Evolutionary conservation across 371 early-diverging fungal species (phyloP).

Genomic region (Smittium mucronatum): DNA sequence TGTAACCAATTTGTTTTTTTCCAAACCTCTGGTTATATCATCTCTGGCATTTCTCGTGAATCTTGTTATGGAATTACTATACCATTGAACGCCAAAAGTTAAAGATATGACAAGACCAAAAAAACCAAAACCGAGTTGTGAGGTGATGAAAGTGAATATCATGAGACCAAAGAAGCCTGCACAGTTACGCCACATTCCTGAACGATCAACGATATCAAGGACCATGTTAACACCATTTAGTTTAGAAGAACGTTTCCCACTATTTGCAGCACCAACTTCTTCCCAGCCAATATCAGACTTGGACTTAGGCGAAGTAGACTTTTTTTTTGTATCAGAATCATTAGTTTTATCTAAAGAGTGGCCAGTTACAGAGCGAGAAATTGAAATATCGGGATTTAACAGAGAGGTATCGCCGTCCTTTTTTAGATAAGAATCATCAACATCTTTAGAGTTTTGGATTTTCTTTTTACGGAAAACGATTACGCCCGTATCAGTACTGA

Average conservation of each 20-base stretch:
- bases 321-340: too few relatives aligned
- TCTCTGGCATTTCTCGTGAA: slow-evolving; percentile 48
- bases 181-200: slow-evolving; percentile 39
- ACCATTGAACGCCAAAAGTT: slow-evolving; percentile 47
- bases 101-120: slow-evolving; percentile 32
- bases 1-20: slow-evolving; percentile 21
- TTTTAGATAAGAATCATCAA: too few relatives aligned
- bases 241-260: slow-evolving; percentile 24
- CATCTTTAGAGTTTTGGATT: too few relatives aligned
- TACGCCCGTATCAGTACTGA: too few relatives aligned
- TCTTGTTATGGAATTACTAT: slow-evolving; percentile 45
- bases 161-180: slow-evolving; percentile 35
- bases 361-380: too few relatives aligned
- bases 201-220: slow-evolving; percentile 29
- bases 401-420: too few relatives aligned
- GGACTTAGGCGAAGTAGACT: neutral
- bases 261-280: slow-evolving; percentile 30
- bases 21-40: slow-evolving; percentile 49
- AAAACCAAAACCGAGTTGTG: slow-evolving; percentile 33
- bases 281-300: slow-evolving; percentile 26
- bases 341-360: too few relatives aligned
- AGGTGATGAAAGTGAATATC: slow-evolving; percentile 33
- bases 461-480: too few relatives aligned
- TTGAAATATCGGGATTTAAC: too few relatives aligned
- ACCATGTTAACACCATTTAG: slow-evolving; percentile 23